These are phyloP conservation scores for Prunus mongolica DNA, from an alignment of 306 rosid species.

Conservation along the genomic window DNA sequence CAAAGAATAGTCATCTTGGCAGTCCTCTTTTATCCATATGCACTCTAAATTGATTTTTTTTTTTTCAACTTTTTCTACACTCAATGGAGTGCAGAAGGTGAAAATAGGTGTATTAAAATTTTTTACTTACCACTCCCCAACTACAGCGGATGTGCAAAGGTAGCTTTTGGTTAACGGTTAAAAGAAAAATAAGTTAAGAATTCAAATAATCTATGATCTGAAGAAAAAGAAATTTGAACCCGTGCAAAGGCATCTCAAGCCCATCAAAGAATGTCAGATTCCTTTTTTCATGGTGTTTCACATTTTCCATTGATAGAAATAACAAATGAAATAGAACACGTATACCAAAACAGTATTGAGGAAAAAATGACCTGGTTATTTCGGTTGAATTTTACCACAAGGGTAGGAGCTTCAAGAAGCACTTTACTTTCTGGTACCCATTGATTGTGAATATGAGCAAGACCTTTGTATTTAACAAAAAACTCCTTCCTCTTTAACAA, in stretches of 20 bases:
- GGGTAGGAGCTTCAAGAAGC: conserved; percentile 51
- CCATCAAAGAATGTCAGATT: background rate
- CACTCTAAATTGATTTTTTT: too few species aligned
- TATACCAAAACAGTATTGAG: background rate
- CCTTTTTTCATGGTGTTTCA: background rate
- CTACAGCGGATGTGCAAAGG: background rate
- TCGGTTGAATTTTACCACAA: conserved; percentile 40
- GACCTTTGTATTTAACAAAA: conserved; percentile 62
- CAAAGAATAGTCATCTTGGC: background rate
- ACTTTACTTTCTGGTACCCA: conserved; percentile 54
- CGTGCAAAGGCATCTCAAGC: conserved; percentile 4
- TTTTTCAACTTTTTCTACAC: too few species aligned
- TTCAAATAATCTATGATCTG: background rate
- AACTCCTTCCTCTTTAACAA: conserved; percentile 37
- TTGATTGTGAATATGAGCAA: conserved; percentile 60
- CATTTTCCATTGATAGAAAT: background rate
- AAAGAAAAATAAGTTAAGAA: background rate
- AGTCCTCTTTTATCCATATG: too few species aligned
- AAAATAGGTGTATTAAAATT: too few species aligned
- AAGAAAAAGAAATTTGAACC: background rate
- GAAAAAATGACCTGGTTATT: conserved; percentile 45
- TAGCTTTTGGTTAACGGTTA: background rate
- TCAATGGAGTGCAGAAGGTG: too few species aligned
- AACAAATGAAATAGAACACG: background rate
- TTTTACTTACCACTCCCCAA: background rate